phyloP scores from a whole-genome alignment of 495 filamentous ascomycete genomes.

The Podospora bellae-mahoneyi region DNA sequence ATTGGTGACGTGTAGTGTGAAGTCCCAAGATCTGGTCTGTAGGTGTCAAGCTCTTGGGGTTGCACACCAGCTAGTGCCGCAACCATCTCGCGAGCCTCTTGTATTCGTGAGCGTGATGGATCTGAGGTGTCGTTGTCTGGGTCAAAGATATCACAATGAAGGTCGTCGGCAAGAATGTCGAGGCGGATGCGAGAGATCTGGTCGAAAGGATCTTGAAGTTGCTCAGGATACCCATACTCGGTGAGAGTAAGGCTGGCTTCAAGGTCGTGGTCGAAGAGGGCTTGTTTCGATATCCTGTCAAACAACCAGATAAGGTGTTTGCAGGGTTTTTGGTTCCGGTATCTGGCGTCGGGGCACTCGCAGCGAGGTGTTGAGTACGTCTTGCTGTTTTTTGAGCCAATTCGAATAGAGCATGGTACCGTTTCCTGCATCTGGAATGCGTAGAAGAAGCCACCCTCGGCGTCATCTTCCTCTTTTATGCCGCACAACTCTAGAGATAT shows the following conservation, averaged over 20 bases:
- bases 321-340: slow-evolving; percentile 34
- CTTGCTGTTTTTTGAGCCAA: slow-evolving; percentile 34
- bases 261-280: slow-evolving; percentile 36
- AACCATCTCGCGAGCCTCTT: slow-evolving; percentile 44
- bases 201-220: slow-evolving; percentile 43
- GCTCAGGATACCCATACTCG: slow-evolving; percentile 37
- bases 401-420: slow-evolving; percentile 44
- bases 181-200: slow-evolving; percentile 43
- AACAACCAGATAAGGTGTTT: slow-evolving; percentile 50
- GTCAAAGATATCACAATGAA: slow-evolving; percentile 41
- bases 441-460: slow-evolving; percentile 39
- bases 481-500: slow-evolving; percentile 44
- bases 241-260: slow-evolving; percentile 35
- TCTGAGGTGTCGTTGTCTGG: slow-evolving; percentile 28
- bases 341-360: slow-evolving; percentile 37
- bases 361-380: slow-evolving; percentile 40
- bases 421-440: slow-evolving; percentile 48
- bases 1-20: slow-evolving; percentile 29
- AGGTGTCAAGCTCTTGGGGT: slow-evolving; percentile 33
- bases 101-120: slow-evolving; percentile 35
- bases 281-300: slow-evolving; percentile 43
- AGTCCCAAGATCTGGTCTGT: slow-evolving; percentile 37
- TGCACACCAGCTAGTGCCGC: slow-evolving; percentile 39
- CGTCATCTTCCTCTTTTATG: slow-evolving; percentile 30
- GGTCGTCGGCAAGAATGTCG: slow-evolving; percentile 44